Base-by-base conservation (phyloP, 495 filamentous ascomycete species). In the Glonium stellatum region DNA sequence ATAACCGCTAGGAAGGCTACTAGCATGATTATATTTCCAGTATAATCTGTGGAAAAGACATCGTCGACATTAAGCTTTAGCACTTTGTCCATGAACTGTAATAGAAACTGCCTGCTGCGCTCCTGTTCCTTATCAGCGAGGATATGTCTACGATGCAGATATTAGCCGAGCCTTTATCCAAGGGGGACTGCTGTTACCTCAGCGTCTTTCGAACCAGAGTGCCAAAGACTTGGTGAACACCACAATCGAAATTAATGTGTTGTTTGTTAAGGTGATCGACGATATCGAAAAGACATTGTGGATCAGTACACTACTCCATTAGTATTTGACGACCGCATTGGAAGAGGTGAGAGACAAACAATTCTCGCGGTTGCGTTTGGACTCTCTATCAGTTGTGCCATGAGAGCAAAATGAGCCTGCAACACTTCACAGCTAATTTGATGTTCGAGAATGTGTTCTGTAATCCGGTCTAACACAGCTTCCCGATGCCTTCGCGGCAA, bases 291-390 rank as follows among this genome's bases (percentile, higher is more conserved):
- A 51, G 21, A 1, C 4, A 23, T 15, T 25, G 13, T 31, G 48
- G 48, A 15, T 51, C 48, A 23, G 37, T 25, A 10, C 37, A 59
- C 34, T 67, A 67, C 6, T 31, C 6, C 6, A 6, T 31, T 31
- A 31, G 27, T 31, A 31, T 31, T 31, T 3, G 22, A 36, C 25
- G 22, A 25, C 22, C 60, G 23, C n/a, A n/a, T 57, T 36, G 4
- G 41, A 42, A 11, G 49, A 60, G 19, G 44, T 15, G 5, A 12
- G 18, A 12, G 8, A 36, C 50, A 8, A 23, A 54, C 50, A 55
- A 68, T 54, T 25, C 55, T 68, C 5, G 65, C 58, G 5, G 59
- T 65, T 4, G 65, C 54, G 31, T 68, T 68, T 5, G 65, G 57
- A n/a, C 59, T 22, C 41, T 65, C 54, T 59, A 65, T 62, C n/a